These are phyloP conservation scores for Boletus semigastroideus DNA, from an alignment of 1,284 basidiomycete species.

Conservation along the genomic window DNA sequence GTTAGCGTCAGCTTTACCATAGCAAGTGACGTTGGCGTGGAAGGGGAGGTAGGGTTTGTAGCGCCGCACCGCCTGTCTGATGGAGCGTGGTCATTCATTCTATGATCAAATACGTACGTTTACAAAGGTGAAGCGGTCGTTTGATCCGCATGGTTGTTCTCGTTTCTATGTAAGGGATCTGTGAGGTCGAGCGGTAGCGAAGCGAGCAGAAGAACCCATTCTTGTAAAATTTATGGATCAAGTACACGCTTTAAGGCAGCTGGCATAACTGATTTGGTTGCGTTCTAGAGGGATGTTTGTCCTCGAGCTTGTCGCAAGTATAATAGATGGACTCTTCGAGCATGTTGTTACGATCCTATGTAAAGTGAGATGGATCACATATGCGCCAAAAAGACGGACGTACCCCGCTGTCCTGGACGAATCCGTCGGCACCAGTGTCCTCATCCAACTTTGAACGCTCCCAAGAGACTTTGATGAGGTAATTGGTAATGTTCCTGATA, in stretches of 20 bases:
- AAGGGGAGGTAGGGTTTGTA: no score
- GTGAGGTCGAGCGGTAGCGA: no score
- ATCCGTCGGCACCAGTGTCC: conserved; percentile 89
- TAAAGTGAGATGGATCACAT: not conserved
- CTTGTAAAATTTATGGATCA: no score
- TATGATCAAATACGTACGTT: no score
- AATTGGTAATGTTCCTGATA: conserved; percentile 79
- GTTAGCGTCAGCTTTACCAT: no score
- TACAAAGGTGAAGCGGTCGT: no score
- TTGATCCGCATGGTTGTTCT: no score
- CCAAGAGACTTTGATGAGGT: conserved; percentile 90
- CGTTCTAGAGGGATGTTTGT: conserved; percentile 81
- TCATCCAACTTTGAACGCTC: conserved; percentile 73
- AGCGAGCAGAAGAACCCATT: no score
- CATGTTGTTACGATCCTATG: conserved; percentile 93
- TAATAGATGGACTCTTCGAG: conserved; percentile 98
- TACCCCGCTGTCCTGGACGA: conserved; percentile 93
- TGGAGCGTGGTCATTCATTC: no score
- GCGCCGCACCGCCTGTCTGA: no score
- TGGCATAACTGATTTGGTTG: conserved; percentile 89
- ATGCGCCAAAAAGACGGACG: conserved; percentile 22
- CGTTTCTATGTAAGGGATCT: no score
- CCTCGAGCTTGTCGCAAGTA: conserved; percentile 87
- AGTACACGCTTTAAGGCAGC: conserved; percentile 59
- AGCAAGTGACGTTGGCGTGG: not conserved